phyloP scores from a whole-genome alignment of 139 green algal species.

The Tetradesmus lagerheimii region DNA sequence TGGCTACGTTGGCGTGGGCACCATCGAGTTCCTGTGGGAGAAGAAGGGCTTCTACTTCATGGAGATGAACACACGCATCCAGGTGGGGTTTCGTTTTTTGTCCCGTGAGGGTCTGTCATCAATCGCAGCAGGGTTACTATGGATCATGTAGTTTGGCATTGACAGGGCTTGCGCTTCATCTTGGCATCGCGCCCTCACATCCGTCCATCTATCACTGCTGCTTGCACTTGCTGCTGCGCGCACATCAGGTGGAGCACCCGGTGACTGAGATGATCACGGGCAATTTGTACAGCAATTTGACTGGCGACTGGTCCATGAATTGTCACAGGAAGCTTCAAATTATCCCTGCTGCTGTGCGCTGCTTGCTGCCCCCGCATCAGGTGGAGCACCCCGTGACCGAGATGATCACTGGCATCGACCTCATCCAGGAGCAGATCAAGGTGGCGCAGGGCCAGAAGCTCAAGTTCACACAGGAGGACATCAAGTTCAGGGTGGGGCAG shows the following conservation, averaged over 20 bases:
- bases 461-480: constrained; percentile 88
- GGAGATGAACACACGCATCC: constrained; percentile 98
- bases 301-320: too few species aligned
- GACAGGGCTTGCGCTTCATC: too few species aligned
- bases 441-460: constrained; percentile 87
- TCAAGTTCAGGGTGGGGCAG: constrained; percentile 80
- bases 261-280: neutral
- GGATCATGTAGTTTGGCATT: too few species aligned
- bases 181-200: too few species aligned
- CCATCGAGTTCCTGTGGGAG: constrained; percentile 97
- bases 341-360: neutral
- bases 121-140: too few species aligned
- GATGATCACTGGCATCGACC: constrained; percentile 95
- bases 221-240: too few species aligned
- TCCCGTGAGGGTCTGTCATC: too few species aligned
- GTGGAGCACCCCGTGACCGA: constrained; percentile 97
- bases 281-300: neutral
- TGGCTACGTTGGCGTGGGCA: constrained; percentile 87
- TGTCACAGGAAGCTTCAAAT: too few species aligned
- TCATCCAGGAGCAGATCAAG: constrained; percentile 95
- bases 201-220: too few species aligned
- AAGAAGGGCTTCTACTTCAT: constrained; percentile 97
- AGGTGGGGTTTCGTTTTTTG: constrained; percentile 69
- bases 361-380: constrained; percentile 45
- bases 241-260: neutral